Conservation (phyloP, 768 basidiomycete genomes). For the Crepidotus variabilis region DNA sequence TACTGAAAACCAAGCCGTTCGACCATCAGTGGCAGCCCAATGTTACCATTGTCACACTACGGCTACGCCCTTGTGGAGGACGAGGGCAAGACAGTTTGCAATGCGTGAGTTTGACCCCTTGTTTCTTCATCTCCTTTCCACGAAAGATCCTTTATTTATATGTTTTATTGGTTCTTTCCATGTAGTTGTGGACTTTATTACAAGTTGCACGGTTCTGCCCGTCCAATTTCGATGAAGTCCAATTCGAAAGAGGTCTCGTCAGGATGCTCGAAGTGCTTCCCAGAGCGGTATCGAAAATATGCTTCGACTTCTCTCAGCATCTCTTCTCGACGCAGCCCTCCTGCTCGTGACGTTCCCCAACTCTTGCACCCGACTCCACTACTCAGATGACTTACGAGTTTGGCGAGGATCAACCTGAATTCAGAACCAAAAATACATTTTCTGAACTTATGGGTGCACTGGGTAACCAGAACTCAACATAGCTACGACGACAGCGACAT, state of each 20-base stretch:
- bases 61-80: slow-evolving; percentile 88
- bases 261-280: slow-evolving; percentile 65
- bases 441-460: slow-evolving; percentile 53
- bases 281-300: slow-evolving; percentile 45
- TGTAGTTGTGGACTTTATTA: slow-evolving; percentile 78
- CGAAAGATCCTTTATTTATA: not conserved
- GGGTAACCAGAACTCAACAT: slow-evolving; percentile 24
- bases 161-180: slow-evolving; percentile 5
- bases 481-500: slow-evolving; percentile 12
- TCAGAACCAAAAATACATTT: slow-evolving; percentile 36
- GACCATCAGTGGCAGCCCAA: slow-evolving; percentile 52
- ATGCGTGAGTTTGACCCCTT: slow-evolving; percentile 81
- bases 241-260: slow-evolving; percentile 86
- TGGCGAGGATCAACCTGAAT: slow-evolving; percentile 39
- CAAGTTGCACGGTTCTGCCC: slow-evolving; percentile 81
- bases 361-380: slow-evolving; percentile 71
- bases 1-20: not conserved
- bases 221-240: slow-evolving; percentile 89
- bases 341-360: slow-evolving; percentile 60
- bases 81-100: slow-evolving; percentile 88
- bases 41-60: slow-evolving; percentile 91
- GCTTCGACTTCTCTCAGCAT: slow-evolving; percentile 74
- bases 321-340: slow-evolving; percentile 64
- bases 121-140: too few relatives aligned
- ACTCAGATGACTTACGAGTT: slow-evolving; percentile 54